Evolutionary conservation across 2,329 filamentous ascomycete species (phyloP).

Genomic region (Lachnellula suecica): DNA sequence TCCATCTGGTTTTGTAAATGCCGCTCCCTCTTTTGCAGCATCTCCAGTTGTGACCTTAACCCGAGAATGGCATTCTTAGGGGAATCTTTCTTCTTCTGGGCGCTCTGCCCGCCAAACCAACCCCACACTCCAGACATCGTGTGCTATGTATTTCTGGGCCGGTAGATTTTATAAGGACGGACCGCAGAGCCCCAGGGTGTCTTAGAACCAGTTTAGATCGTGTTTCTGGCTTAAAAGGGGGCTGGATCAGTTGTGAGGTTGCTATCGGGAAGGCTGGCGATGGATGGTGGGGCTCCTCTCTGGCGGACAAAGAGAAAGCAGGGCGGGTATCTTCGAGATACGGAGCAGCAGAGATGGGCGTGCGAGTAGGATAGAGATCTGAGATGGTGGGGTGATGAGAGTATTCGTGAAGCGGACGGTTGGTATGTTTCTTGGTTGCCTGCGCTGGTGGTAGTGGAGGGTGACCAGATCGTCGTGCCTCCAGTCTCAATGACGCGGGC

Average conservation of each 20-base stretch:
- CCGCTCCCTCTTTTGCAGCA: slow-evolving; percentile 95
- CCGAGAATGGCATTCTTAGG: slow-evolving; percentile 95
- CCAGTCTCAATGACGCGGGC: slow-evolving; percentile 23
- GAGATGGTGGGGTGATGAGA: background rate
- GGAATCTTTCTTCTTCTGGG: slow-evolving; percentile 85
- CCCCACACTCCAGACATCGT: slow-evolving; percentile 71
- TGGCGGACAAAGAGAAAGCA: slow-evolving; percentile 12
- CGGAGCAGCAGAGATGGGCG: background rate
- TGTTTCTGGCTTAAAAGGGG: background rate
- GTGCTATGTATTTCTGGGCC: slow-evolving; percentile 16
- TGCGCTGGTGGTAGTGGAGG: slow-evolving; percentile 11
- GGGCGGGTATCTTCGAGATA: background rate
- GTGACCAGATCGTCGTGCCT: slow-evolving; percentile 18
- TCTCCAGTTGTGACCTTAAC: slow-evolving; percentile 86
- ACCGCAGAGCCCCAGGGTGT: slow-evolving; percentile 9
- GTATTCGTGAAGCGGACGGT: slow-evolving; percentile 11
- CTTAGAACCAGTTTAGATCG: background rate
- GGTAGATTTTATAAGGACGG: slow-evolving; percentile 9
- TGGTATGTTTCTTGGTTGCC: slow-evolving; percentile 16
- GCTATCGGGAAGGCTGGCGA: slow-evolving; percentile 22
- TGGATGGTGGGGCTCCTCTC: slow-evolving; percentile 28
- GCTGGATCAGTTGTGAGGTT: background rate
- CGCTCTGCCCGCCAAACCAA: slow-evolving; percentile 86
- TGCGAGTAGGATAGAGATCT: background rate
- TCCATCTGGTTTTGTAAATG: slow-evolving; percentile 90